These are phyloP conservation scores for Dictyostelium brefeldianum DNA, from an alignment of 78 protist species.

Conservation along the genomic window DNA sequence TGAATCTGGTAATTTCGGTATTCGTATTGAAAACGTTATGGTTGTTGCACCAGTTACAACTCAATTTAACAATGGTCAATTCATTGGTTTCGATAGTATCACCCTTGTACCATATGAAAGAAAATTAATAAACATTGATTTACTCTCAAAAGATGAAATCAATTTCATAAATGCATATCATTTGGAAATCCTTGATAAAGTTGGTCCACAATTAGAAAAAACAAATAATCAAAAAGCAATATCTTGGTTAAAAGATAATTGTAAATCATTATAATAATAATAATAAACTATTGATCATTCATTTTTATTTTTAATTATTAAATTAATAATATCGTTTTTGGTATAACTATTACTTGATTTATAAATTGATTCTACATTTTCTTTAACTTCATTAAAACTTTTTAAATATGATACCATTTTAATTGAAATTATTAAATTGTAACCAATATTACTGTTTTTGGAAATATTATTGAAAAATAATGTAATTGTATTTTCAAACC, in stretches of 20 bases:
- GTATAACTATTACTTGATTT: too few species aligned
- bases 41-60: constrained; percentile 3
- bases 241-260: constrained; percentile 44
- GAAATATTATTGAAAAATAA: too few species aligned
- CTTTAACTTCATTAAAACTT: too few species aligned
- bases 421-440: too few species aligned
- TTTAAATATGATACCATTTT: too few species aligned
- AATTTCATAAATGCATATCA: constrained; percentile 89
- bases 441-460: too few species aligned
- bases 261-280: constrained; percentile 8
- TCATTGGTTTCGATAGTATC: constrained; percentile 82
- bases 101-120: constrained; percentile 87
- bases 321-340: too few species aligned
- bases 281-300: too few species aligned
- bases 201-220: constrained; percentile 35
- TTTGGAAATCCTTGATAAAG: constrained; percentile 28
- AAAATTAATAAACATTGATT: constrained; percentile 75
- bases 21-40: constrained; percentile 95
- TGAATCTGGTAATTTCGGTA: constrained; percentile 93
- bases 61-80: constrained; percentile 62
- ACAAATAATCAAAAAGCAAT: constrained; percentile 20
- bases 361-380: too few species aligned
- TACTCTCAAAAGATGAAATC: constrained; percentile 78
- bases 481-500: too few species aligned
- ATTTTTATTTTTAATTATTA: too few species aligned